phyloP scores from a whole-genome alignment of 208 protist genomes.

The Herpetomonas samuelpessoai region DNA sequence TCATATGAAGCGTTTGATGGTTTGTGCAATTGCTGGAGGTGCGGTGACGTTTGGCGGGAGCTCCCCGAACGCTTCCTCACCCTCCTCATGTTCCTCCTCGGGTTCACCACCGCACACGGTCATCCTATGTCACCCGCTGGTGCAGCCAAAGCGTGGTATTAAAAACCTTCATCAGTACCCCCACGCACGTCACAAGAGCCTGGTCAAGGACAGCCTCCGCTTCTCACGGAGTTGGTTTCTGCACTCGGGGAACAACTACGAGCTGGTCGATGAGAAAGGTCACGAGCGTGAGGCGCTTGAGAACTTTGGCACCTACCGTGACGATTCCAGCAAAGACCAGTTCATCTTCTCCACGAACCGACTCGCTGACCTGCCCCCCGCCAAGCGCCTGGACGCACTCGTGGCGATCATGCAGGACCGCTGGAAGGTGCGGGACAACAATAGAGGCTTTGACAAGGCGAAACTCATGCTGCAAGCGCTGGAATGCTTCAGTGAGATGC shows the following conservation, averaged over 20 bases:
- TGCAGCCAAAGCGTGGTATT: slow-evolving; percentile 54
- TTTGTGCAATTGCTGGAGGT: too few species aligned
- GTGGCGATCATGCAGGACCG: slow-evolving; percentile 62
- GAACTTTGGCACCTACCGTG: slow-evolving; percentile 71
- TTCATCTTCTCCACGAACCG: slow-evolving; percentile 75
- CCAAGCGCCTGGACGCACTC: slow-evolving; percentile 65
- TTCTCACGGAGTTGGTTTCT: slow-evolving; percentile 86
- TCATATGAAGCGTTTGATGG: too few species aligned
- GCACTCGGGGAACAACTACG: slow-evolving; percentile 82
- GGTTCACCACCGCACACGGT: too few species aligned
- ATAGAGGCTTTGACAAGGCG: slow-evolving; percentile 87
- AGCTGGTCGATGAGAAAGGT: slow-evolving; percentile 72
- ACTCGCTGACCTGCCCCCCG: slow-evolving; percentile 69
- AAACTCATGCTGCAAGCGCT: slow-evolving; percentile 76
- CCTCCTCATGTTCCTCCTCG: too few species aligned
- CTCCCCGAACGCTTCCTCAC: too few species aligned
- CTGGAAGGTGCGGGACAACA: slow-evolving; percentile 80
- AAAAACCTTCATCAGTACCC: slow-evolving; percentile 89
- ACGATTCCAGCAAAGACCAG: slow-evolving; percentile 71
- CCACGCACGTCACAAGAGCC: slow-evolving; percentile 84
- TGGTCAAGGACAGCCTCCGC: slow-evolving; percentile 73
- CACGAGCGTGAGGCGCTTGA: slow-evolving; percentile 88
- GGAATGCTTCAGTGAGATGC: slow-evolving; percentile 91
- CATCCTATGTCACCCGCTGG: too few species aligned
- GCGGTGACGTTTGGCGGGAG: too few species aligned